Evolutionary conservation across 495 filamentous ascomycete species (phyloP).

Genomic region (Penicillium odoratum): DNA sequence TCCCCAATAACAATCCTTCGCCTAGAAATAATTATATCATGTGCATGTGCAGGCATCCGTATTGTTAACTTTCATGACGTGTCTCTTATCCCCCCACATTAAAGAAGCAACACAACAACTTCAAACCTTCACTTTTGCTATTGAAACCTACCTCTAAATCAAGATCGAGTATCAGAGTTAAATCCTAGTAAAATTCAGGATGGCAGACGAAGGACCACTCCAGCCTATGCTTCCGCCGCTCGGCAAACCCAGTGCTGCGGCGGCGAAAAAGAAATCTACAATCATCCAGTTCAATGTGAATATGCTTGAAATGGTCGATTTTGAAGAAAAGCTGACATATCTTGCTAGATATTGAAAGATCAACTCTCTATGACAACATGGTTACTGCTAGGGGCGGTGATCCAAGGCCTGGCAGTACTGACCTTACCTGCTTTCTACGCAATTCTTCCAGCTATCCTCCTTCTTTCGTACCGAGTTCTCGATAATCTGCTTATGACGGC

Average conservation of each 20-base stretch:
- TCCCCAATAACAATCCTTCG: too few species aligned
- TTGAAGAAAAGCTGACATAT: neutral
- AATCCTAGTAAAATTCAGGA: neutral
- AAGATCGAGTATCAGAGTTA: neutral
- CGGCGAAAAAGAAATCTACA: neutral
- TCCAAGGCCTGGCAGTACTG: constrained; percentile 36
- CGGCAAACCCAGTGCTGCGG: neutral
- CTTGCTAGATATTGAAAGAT: neutral
- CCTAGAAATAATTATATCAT: too few species aligned
- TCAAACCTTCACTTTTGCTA: too few species aligned
- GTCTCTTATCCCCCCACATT: too few species aligned
- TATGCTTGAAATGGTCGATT: neutral
- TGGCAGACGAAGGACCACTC: neutral
- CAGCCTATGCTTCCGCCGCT: neutral
- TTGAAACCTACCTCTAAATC: too few species aligned
- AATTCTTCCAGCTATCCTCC: constrained; percentile 33
- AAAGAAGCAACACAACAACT: too few species aligned
- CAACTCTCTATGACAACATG: constrained; percentile 33
- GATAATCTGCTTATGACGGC: constrained; percentile 26
- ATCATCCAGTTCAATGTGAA: neutral
- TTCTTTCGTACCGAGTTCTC: constrained; percentile 29
- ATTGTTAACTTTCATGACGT: neutral
- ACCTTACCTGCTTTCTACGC: constrained; percentile 30
- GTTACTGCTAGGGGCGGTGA: constrained; percentile 43
- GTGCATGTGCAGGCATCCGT: neutral